phyloP scores from a whole-genome alignment of 2,329 filamentous ascomycete genomes.

The Aspergillus sp. region DNA sequence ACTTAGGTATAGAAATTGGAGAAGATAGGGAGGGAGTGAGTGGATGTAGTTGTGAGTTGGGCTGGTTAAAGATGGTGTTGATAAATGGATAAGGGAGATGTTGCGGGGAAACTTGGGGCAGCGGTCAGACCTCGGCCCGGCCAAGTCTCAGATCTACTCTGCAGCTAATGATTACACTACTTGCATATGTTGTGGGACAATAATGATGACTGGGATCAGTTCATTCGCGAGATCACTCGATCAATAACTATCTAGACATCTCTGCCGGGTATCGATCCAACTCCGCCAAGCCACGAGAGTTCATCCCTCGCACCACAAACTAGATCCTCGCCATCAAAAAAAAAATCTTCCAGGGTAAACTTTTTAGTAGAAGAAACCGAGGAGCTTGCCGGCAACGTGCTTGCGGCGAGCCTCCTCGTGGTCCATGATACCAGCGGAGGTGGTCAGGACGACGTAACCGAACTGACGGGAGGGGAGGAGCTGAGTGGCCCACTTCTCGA shows the following conservation, averaged over 20 bases:
- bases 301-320: constrained; percentile 2
- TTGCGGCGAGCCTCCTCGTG: constrained; percentile 99
- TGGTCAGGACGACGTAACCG: constrained; percentile 98
- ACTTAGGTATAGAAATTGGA: too few species aligned
- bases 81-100: background rate
- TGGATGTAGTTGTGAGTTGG: background rate
- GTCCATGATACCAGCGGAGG: constrained; percentile 99
- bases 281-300: constrained; percentile 23
- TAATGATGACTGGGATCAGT: constrained; percentile 10
- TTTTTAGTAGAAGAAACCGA: constrained; percentile 96
- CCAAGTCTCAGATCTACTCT: background rate
- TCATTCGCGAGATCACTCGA: constrained; percentile 20
- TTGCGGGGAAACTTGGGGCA: constrained; percentile 20
- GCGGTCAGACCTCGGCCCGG: constrained; percentile 14
- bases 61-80: background rate
- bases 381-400: constrained; percentile 99
- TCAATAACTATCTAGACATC: constrained; percentile 29
- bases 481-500: constrained; percentile 99
- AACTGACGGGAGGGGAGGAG: constrained; percentile 99
- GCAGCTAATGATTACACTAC: background rate
- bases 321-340: constrained; percentile 22
- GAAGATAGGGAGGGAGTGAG: background rate
- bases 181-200: background rate
- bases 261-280: constrained; percentile 25
- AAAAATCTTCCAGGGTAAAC: constrained; percentile 26